Percentiles rank a stretch among this genome's conserved stretches.
Conservation (phyloP, 306 rosid genomes). For the Cyamopsis tetragonoloba region DNA sequence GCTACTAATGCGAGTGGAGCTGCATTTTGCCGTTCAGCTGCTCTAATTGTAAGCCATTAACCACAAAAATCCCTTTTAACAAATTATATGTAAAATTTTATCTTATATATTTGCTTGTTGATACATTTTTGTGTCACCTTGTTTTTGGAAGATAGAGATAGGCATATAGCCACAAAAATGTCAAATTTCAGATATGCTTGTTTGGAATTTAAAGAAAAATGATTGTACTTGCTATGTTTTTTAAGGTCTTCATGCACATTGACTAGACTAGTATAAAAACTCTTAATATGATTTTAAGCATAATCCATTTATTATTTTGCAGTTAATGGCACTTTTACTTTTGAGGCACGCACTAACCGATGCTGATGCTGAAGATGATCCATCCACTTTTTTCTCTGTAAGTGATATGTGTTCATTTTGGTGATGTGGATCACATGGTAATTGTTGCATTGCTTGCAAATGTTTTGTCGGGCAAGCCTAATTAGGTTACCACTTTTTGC, state of each 20-base stretch:
- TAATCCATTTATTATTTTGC: constrained; percentile 32
- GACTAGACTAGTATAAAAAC: neutral
- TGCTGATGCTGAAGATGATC: constrained; percentile 50
- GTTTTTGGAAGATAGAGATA: neutral
- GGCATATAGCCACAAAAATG: neutral
- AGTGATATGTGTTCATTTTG: constrained; percentile 26
- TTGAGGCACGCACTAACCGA: constrained; percentile 75
- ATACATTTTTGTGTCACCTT: neutral
- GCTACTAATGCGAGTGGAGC: constrained; percentile 73
- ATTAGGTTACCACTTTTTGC: constrained; percentile 25
- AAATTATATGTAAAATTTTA: neutral
- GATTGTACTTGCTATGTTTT: neutral
- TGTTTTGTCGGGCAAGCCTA: constrained; percentile 5
- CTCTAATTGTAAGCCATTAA: constrained; percentile 59
- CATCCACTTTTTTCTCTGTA: constrained; percentile 75
- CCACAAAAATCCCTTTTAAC: neutral
- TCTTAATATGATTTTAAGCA: neutral
- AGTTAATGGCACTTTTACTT: constrained; percentile 81
- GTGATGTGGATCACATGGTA: neutral
- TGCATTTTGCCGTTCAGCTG: constrained; percentile 81
- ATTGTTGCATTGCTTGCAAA: neutral
- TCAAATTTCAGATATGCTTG: constrained; percentile 33
- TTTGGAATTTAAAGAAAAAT: neutral
- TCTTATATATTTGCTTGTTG: neutral
- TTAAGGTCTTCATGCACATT: neutral